These are phyloP conservation scores for Cardamine chenopodiifolia DNA, from an alignment of 345 rosid species.

Conservation along the genomic window DNA sequence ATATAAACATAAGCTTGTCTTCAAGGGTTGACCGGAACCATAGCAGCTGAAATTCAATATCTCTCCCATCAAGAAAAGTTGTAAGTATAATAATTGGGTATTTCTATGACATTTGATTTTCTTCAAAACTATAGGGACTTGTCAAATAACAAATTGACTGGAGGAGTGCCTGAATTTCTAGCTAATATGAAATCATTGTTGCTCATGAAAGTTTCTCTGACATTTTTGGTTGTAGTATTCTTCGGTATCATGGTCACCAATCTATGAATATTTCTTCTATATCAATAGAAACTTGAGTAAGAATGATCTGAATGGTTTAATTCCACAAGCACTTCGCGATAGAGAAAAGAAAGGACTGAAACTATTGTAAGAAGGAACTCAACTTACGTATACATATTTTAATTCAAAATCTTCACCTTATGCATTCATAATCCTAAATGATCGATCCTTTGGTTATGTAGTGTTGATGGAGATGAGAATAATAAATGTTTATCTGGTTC, in stretches of 20 bases:
- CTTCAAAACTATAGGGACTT: slow-evolving; percentile 51
- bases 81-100: slow-evolving; percentile 29
- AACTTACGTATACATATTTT: background rate
- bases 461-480: slow-evolving; percentile 17
- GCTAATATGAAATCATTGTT: slow-evolving; percentile 45
- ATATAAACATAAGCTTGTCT: slow-evolving; percentile 39
- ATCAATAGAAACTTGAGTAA: slow-evolving; percentile 43
- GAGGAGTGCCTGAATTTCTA: slow-evolving; percentile 50
- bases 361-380: slow-evolving; percentile 13
- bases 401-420: background rate
- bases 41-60: slow-evolving; percentile 29
- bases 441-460: background rate
- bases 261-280: background rate
- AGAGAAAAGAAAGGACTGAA: slow-evolving; percentile 24
- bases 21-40: slow-evolving; percentile 45
- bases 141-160: slow-evolving; percentile 51
- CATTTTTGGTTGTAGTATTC: background rate
- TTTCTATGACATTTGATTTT: too few relatives aligned
- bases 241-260: background rate
- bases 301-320: slow-evolving; percentile 42
- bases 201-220: slow-evolving; percentile 48
- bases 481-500: slow-evolving; percentile 14
- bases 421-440: background rate
- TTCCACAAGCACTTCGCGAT: slow-evolving; percentile 45
- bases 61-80: slow-evolving; percentile 41